These are phyloP conservation scores for Serpula lacrymans DNA, from an alignment of 768 basidiomycete species.

Conservation along the genomic window DNA sequence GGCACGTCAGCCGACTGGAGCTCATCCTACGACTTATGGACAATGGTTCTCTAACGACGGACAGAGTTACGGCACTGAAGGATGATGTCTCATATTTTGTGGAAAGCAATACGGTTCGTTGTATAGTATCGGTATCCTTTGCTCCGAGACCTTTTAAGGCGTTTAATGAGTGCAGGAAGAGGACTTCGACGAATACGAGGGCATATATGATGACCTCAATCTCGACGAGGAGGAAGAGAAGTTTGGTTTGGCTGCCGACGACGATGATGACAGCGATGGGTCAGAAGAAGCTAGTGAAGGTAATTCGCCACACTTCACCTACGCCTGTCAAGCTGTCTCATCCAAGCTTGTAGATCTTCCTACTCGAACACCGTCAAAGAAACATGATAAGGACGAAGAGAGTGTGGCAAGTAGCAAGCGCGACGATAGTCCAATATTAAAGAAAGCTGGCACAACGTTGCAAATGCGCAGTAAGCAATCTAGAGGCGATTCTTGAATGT, in stretches of 20 bases:
- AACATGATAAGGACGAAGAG: constrained; percentile 71
- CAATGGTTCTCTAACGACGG: constrained; percentile 84
- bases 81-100: constrained; percentile 97
- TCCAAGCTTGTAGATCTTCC: constrained; percentile 49
- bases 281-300: constrained; percentile 76
- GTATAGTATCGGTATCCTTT: constrained; percentile 6
- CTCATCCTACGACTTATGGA: constrained; percentile 90
- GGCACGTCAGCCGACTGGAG: constrained; percentile 92
- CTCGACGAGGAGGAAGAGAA: constrained; percentile 97
- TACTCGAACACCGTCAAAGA: constrained; percentile 64
- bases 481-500: too few relatives aligned
- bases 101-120: constrained; percentile 87
- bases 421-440: constrained; percentile 74
- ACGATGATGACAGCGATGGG: constrained; percentile 71
- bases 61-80: constrained; percentile 77
- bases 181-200: constrained; percentile 95
- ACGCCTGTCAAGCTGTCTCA: constrained; percentile 5
- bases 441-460: constrained; percentile 65
- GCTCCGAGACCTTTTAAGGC: constrained; percentile 14
- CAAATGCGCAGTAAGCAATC: constrained; percentile 67
- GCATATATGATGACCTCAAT: constrained; percentile 96
- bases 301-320: constrained; percentile 17
- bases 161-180: constrained; percentile 65
- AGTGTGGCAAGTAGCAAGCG: constrained; percentile 66
- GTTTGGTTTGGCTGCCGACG: constrained; percentile 71